These are phyloP conservation scores for Astrocystis sublimbata DNA, from an alignment of 495 filamentous ascomycete species.

Conservation along the genomic window DNA sequence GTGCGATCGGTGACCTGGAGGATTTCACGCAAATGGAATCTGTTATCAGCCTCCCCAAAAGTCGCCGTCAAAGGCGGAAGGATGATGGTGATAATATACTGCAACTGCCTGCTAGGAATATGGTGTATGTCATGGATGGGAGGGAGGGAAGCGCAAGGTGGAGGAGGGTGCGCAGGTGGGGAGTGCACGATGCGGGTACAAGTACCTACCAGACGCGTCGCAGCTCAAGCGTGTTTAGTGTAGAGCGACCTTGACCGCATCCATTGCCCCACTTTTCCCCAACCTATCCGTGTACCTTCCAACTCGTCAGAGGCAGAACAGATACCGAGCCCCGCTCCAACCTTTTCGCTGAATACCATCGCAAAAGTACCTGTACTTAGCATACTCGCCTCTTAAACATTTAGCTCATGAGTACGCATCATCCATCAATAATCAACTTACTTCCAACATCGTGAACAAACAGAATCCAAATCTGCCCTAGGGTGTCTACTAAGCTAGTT, in stretches of 20 bases:
- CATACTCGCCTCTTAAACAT: too few species aligned
- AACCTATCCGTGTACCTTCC: neutral
- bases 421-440: too few species aligned
- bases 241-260: constrained; percentile 23
- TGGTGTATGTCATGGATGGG: neutral
- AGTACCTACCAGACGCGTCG: constrained; percentile 11
- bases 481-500: too few species aligned
- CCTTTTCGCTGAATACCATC: too few species aligned
- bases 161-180: constrained; percentile 11
- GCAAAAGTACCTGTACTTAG: too few species aligned
- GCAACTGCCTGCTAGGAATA: constrained; percentile 8
- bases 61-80: neutral
- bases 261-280: neutral
- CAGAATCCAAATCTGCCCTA: too few species aligned
- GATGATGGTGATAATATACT: neutral
- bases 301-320: too few species aligned
- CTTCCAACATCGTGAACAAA: too few species aligned
- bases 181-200: neutral
- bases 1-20: neutral
- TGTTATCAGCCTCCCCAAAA: neutral
- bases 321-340: too few species aligned
- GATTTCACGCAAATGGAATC: neutral
- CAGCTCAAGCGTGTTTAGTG: constrained; percentile 16
- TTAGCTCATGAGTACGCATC: too few species aligned
- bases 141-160: constrained; percentile 8